Conservation (phyloP, 306 rosid genomes). For the Castanea mollissima region DNA sequence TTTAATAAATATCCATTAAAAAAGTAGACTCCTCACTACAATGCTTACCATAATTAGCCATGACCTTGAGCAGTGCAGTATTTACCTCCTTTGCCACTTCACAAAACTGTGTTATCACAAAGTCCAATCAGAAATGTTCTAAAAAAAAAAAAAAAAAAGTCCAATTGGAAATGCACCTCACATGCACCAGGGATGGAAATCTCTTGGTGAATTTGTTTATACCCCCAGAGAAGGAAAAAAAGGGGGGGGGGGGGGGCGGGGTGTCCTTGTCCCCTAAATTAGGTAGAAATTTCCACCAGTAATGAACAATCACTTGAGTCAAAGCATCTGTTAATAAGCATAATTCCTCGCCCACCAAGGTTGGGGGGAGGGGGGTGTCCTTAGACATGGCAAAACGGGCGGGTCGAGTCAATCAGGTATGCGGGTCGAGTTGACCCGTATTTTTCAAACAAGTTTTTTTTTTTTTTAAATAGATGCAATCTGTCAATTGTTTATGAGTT, state of each 20-base stretch:
- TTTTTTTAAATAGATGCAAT: too few species aligned
- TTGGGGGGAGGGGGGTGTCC: too few species aligned
- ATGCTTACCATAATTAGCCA: slow-evolving; percentile 81
- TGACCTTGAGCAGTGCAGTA: slow-evolving; percentile 51
- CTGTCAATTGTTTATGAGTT: too few species aligned
- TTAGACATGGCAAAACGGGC: too few species aligned
- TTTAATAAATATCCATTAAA: too few species aligned
- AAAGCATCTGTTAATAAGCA: background rate
- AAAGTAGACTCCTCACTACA: background rate
- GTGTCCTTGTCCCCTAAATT: too few species aligned
- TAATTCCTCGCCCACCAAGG: background rate
- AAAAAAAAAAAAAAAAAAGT: too few species aligned
- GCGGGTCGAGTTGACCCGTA: too few species aligned
- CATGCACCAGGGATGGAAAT: background rate
- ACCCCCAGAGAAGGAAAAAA: background rate
- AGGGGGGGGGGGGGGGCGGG: too few species aligned
- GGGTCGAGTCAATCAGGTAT: too few species aligned
- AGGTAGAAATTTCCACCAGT: too few species aligned
- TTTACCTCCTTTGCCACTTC: slow-evolving; percentile 61
- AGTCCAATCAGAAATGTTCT: background rate
- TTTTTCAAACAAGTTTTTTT: too few species aligned
- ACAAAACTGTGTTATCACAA: slow-evolving; percentile 53
- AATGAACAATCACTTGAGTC: background rate
- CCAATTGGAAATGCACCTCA: background rate
- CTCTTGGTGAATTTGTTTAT: background rate